Evolutionary conservation across 805 yeast species (phyloP).

Genomic region (Lachancea sp.): DNA sequence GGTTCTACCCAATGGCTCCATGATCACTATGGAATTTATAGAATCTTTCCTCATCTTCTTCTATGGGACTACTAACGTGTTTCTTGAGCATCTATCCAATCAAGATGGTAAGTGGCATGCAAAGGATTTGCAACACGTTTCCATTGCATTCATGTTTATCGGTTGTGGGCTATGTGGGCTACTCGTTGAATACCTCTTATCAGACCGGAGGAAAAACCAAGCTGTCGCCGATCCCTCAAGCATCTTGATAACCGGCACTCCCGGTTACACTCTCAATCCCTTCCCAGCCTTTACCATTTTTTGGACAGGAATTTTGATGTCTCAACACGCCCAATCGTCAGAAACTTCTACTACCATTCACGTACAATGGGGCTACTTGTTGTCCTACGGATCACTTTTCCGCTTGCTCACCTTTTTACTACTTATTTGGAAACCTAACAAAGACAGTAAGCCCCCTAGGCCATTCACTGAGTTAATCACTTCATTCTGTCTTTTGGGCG

Average conservation of each 20-base stretch:
- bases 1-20: constrained; percentile 37
- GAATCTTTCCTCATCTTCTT: constrained; percentile 77
- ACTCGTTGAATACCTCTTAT: constrained; percentile 62
- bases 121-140: constrained; percentile 82
- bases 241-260: constrained; percentile 36
- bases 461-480: constrained; percentile 85
- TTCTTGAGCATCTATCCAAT: constrained; percentile 79
- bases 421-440: constrained; percentile 40
- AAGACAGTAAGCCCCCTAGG: constrained; percentile 44
- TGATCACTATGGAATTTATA: constrained; percentile 73
- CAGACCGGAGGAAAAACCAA: constrained; percentile 50
- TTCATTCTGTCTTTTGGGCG: constrained; percentile 73
- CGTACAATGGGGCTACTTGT: constrained; percentile 84
- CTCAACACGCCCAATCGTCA: constrained; percentile 86
- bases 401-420: constrained; percentile 61
- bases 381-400: constrained; percentile 76
- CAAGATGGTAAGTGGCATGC: constrained; percentile 82
- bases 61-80: constrained; percentile 85
- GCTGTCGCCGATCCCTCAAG: constrained; percentile 22
- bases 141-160: constrained; percentile 84
- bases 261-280: constrained; percentile 87
- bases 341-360: constrained; percentile 72
- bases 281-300: constrained; percentile 89
- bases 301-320: constrained; percentile 96
- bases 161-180: constrained; percentile 93